Conservation (phyloP, 768 basidiomycete species). For the Kwoniella botswanensis region DNA sequence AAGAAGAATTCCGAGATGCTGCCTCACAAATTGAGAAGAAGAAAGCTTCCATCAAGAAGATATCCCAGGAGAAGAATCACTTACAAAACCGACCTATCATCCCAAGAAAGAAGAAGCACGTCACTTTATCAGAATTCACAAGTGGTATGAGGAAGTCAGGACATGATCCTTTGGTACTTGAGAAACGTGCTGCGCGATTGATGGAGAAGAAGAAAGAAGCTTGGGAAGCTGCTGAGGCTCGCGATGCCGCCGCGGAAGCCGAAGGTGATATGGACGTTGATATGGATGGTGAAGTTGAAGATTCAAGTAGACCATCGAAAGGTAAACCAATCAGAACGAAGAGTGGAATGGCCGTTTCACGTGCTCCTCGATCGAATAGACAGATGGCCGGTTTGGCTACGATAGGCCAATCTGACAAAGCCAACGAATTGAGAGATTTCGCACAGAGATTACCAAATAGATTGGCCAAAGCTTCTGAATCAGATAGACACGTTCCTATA, state of each 20-base stretch:
- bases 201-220: slow-evolving; percentile 60
- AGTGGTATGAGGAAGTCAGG: slow-evolving; percentile 83
- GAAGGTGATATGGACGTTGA: slow-evolving; percentile 69
- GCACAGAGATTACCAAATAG: slow-evolving; percentile 85
- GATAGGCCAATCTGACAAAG: slow-evolving; percentile 76
- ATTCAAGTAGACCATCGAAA: slow-evolving; percentile 1
- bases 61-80: slow-evolving; percentile 76
- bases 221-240: slow-evolving; percentile 67
- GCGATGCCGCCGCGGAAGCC: slow-evolving; percentile 35
- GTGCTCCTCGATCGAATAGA: slow-evolving; percentile 73
- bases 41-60: slow-evolving; percentile 69
- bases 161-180: slow-evolving; percentile 81
- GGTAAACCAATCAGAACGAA: slow-evolving; percentile 60
- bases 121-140: slow-evolving; percentile 75
- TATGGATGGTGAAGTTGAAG: slow-evolving; percentile 35
- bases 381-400: slow-evolving; percentile 79
- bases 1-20: slow-evolving; percentile 70
- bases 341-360: slow-evolving; percentile 58
- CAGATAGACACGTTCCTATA: slow-evolving; percentile 59
- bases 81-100: slow-evolving; percentile 85
- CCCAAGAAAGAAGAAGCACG: slow-evolving; percentile 68
- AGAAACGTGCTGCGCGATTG: slow-evolving; percentile 83
- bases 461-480: slow-evolving; percentile 88
- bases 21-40: slow-evolving; percentile 65
- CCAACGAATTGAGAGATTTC: slow-evolving; percentile 80